Evolutionary conservation across 495 filamentous ascomycete species (phyloP), one percentile per base, ranked within the genome.

Genomic region (Penicillium nucicola): DNA sequence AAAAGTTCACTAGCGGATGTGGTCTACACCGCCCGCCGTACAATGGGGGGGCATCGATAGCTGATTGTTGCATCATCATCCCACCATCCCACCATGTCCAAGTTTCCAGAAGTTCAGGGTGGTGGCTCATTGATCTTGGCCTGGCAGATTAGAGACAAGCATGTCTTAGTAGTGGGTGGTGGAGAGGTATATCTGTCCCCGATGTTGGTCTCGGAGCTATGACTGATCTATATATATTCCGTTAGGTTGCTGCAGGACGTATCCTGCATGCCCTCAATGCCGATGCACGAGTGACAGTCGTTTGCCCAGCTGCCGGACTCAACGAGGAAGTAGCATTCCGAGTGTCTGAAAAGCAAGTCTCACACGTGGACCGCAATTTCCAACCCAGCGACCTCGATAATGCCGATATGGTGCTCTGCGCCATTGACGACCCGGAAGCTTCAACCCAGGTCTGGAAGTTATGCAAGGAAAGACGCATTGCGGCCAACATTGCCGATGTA

Each of bases 401-500:
- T 20, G 83, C 83, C 11, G 82, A 86, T 53, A 92, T 98, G 86
- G 91, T 97, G 6, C 79, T 97, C 22, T 89, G 88, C 5, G 93
- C 93, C 32, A 82, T 97, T 59, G 93, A 98, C 65, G 91, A 97
- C 67, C 89, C 93, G 0, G 84, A 81, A 30, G 90, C 91, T 5
- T 95, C 89, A 0, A 84, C 90, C 0, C 71, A 79, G 39, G 90
- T 98, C 62, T 97, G 90, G 86, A 89, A 90, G 55, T 80, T 96
- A 0, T 97, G 92, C 76, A 90, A 96, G 60, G 81, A 87, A 62
- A 77, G 75, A 35, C 83, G 84, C 36, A 91, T 97, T 43, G 83
- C 91, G 1, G 90, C 89, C 31, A 98, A 98, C 67, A 95, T 98
- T 43, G 93, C 93, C 50, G 93, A 98, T 69, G 95, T 97, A 1